These are phyloP conservation scores for Nicotiana knightiana DNA, from an alignment of 257 asterid species.

Conservation along the genomic window DNA sequence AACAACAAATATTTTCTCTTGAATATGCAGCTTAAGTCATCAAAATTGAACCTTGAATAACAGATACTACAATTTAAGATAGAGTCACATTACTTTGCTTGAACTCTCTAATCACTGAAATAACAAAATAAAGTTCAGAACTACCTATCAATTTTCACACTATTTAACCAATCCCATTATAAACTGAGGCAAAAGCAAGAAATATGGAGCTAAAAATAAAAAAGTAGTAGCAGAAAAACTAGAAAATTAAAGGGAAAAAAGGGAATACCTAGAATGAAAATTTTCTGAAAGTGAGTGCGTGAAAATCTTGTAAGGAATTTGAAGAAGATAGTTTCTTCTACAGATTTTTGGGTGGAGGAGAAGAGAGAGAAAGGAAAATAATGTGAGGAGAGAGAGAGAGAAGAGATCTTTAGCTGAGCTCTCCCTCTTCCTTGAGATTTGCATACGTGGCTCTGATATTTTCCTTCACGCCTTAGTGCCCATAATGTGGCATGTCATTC, in stretches of 20 bases:
- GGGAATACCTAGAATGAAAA: neutral
- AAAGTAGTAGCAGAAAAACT: neutral
- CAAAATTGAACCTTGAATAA: neutral
- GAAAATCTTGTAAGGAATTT: neutral
- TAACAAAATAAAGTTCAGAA: neutral
- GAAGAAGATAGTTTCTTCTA: neutral
- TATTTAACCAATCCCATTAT: neutral
- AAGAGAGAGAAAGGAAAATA: conserved; percentile 24
- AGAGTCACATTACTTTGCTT: neutral
- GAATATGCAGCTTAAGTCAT: neutral
- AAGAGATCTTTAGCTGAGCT: conserved; percentile 77
- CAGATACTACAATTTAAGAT: neutral
- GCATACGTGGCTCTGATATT: conserved; percentile 61
- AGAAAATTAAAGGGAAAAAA: neutral
- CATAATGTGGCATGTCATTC: conserved; percentile 11
- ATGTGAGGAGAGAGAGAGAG: conserved; percentile 48
- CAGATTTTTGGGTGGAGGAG: neutral
- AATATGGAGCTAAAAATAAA: neutral
- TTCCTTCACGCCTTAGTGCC: conserved; percentile 16
- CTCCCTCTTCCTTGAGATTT: conserved; percentile 26
- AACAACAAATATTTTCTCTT: neutral
- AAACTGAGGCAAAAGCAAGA: neutral
- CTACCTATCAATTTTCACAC: neutral
- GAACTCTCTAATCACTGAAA: neutral
- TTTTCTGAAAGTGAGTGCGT: neutral